These are phyloP conservation scores for Sordariomycetes sp. DNA, from an alignment of 2,329 filamentous ascomycete species.

Conservation along the genomic window DNA sequence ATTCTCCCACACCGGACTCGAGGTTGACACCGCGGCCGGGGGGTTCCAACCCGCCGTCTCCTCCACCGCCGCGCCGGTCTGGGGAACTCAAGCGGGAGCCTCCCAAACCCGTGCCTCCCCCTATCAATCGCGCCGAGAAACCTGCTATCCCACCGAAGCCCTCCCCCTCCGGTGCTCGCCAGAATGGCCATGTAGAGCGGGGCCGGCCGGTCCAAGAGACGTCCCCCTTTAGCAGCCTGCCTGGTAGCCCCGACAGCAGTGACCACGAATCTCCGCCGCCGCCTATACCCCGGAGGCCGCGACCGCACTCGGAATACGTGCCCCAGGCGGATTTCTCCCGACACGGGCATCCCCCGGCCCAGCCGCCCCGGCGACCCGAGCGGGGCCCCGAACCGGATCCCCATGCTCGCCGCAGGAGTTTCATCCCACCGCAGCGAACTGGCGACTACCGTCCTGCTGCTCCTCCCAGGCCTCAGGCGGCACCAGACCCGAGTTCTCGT, in stretches of 20 bases:
- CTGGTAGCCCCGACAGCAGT: slow-evolving; percentile 53
- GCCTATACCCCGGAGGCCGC: slow-evolving; percentile 33
- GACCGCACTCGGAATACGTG: slow-evolving; percentile 22
- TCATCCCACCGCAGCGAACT: slow-evolving; percentile 24
- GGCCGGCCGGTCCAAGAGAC: slow-evolving; percentile 22
- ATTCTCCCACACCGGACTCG: slow-evolving; percentile 35
- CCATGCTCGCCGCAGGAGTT: slow-evolving; percentile 13
- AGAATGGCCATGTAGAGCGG: not conserved
- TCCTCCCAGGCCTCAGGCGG: slow-evolving; percentile 29
- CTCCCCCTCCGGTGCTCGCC: slow-evolving; percentile 9
- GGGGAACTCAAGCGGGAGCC: slow-evolving; percentile 38
- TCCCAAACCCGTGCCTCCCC: slow-evolving; percentile 44
- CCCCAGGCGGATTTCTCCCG: slow-evolving; percentile 9
- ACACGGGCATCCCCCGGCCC: slow-evolving; percentile 37
- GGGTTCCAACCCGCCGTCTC: slow-evolving; percentile 42
- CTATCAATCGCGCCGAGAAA: slow-evolving; percentile 71
- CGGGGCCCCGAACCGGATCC: not conserved
- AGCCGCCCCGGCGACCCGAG: slow-evolving; percentile 12
- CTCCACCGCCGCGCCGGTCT: slow-evolving; percentile 50
- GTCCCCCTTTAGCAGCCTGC: slow-evolving; percentile 81
- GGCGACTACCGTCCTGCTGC: slow-evolving; percentile 32
- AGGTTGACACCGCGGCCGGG: slow-evolving; percentile 32
- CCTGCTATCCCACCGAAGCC: slow-evolving; percentile 17
- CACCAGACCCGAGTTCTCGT: slow-evolving; percentile 15
- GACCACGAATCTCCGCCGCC: slow-evolving; percentile 36